Evolutionary conservation across 2,329 filamentous ascomycete genomes (phyloP), one percentile per base, ranked within the genome.

Genomic region (Fusarium multiceps): DNA sequence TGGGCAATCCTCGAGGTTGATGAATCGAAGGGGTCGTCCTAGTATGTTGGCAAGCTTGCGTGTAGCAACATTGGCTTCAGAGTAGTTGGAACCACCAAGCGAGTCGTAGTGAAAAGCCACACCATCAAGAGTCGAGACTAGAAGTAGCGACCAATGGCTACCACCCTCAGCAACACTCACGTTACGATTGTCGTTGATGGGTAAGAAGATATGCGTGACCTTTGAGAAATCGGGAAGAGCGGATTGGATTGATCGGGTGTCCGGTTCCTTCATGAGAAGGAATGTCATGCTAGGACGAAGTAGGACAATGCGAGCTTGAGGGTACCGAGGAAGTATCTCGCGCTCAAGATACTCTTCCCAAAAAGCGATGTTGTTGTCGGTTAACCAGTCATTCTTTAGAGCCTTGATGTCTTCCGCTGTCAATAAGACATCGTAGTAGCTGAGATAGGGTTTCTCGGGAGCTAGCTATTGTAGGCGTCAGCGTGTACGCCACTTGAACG

Each of bases 31-130:
- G 7, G 85, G 85, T 60, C 88, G 87, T 34, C 86, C 85, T 1
- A 98, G 85, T 30, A 98, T 82, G 32, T 84, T 82, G 27, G 87
- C 85, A 45, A 99, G 84, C 74, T 93, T 92, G 49, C 87, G 82
- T 0, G 91, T 89, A 9, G 92, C 91, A 2, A 87, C 82, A 53
- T 87, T 86, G 1, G 93, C 96, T 71, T 97, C 92, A 43, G 85
- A 82, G 64, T 88, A 87, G 80, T 99, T 98, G 41, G 89, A 87
- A 3, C 90, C 89, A 4, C 88, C 87, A 27, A 98, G 85, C 2
- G 92, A 95, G 81, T 99, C 96, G 82, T 99, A 99, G 83, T 99
- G 96, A 80, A 99, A 99, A 0, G 95, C 93, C 4, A 97, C 90
- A 11, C 93, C 90, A 77, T 99, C 96, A 51, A 97, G 89, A 42